Evolutionary conservation across 192 early-diverging fungal species (phyloP), one percentile per base, ranked within the genome.

Genomic region (Coemansia sp.): DNA sequence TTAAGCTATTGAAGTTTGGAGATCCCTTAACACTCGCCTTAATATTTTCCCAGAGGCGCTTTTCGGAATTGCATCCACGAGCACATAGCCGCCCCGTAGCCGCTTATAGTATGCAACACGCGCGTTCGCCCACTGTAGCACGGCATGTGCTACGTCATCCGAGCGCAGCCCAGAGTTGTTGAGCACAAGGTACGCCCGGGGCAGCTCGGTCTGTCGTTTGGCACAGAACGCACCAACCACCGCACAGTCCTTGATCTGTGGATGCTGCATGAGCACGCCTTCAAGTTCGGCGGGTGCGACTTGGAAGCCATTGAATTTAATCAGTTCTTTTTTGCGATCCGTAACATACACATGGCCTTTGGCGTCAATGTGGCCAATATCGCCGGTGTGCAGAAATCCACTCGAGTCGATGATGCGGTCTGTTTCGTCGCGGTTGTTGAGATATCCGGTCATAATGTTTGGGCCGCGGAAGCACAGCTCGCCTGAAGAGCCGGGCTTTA

Each of bases 201-300:
- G 75, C 16, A 78, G 59, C n/a, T 78, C 75, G 11, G 87, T 91
- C 5, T 79, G 80, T 23, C 86, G 81, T 24, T 68, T 56, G 23
- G 74, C 74, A 51, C 85, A 84, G 49, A 83, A 86, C 0, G 83
- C 63, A 32, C 86, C 85, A 69, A 88, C 78, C 14, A 92, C 88
- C 3, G 87, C 86, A 26, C 81, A 85, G 59, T 92, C 90, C 13
- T 70, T 65, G 29, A 97, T 78, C 7, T 45, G 27, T 0, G 87
- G 86, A 48, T 94, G 88, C 41, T 85, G 71, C 12, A 92, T 37
- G 32, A 94, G 65, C 32, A 88, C 41, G 1, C 84, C 89, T 58
- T 97, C 94, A 2, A 97, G 71, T 66, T 97, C 75, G 3, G 93
- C 93, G 0, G 93, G 94, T 0, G 93, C 86, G 4, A 97, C 89